Evolutionary conservation across 768 basidiomycete genomes (phyloP).

Genomic region (Butyriboletus loyo): DNA sequence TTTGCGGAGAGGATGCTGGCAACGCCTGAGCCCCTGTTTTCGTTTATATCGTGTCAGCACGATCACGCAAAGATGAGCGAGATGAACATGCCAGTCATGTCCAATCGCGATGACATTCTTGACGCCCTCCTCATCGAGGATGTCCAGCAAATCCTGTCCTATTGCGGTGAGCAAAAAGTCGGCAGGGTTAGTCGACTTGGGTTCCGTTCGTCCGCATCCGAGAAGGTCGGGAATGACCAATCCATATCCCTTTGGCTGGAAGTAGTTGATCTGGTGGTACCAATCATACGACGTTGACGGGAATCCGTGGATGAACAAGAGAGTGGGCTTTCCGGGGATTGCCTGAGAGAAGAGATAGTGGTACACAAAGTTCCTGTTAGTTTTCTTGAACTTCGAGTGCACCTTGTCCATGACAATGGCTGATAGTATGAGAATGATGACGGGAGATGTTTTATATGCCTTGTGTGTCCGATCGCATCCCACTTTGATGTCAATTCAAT

Average conservation of each 20-base stretch:
- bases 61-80: background rate
- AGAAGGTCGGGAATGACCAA: constrained; percentile 47
- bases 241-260: constrained; percentile 40
- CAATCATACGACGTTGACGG: constrained; percentile 43
- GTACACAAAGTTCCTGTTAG: constrained; percentile 34
- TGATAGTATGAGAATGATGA: background rate
- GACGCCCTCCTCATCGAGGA: constrained; percentile 36
- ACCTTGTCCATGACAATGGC: constrained; percentile 23
- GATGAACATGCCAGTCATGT: constrained; percentile 37
- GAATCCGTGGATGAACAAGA: constrained; percentile 46
- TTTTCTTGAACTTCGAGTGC: constrained; percentile 33
- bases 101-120: constrained; percentile 34
- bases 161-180: constrained; percentile 28
- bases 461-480: constrained; percentile 10
- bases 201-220: constrained; percentile 42
- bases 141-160: constrained; percentile 35
- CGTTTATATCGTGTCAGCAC: background rate
- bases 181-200: constrained; percentile 35
- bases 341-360: constrained; percentile 33
- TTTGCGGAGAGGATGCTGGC: constrained; percentile 37
- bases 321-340: constrained; percentile 31
- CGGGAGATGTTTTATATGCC: constrained; percentile 7
- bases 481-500: constrained; percentile 6
- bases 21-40: constrained; percentile 35
- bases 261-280: constrained; percentile 38